Conservation (phyloP, 768 basidiomycete species). For the Peribolospora baueri region DNA sequence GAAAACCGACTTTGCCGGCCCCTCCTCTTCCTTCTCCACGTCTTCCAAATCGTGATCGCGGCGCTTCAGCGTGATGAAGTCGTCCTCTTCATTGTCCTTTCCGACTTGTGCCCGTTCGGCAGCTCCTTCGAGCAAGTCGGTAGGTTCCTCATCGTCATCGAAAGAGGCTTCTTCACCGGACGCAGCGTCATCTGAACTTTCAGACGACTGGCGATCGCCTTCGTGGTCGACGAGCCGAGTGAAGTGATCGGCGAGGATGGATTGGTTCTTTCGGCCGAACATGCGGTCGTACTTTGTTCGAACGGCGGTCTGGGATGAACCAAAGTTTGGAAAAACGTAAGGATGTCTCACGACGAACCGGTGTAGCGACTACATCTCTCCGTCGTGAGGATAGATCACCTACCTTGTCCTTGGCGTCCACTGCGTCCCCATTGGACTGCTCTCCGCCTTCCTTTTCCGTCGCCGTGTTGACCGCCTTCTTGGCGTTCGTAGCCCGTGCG, state of each 20-base stretch:
- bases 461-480: conserved; percentile 9
- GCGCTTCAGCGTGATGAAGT: conserved; percentile 87
- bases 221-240: conserved; percentile 56
- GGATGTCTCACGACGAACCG: background rate
- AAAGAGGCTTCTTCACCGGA: background rate
- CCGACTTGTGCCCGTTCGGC: conserved; percentile 1
- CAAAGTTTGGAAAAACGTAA: background rate
- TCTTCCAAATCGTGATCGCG: conserved; percentile 48
- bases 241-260: conserved; percentile 73
- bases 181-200: background rate
- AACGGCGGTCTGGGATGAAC: conserved; percentile 20
- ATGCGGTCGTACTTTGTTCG: conserved; percentile 90
- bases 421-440: conserved; percentile 12
- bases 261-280: conserved; percentile 91
- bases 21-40: conserved; percentile 16
- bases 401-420: conserved; percentile 17
- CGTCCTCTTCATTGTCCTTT: conserved; percentile 31
- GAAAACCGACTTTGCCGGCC: conserved; percentile 8
- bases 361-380: background rate
- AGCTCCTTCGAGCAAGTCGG: conserved; percentile 1
- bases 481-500: conserved; percentile 22
- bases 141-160: conserved; percentile 19
- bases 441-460: conserved; percentile 15
- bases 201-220: conserved; percentile 15
- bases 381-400: background rate